Conservation (phyloP, 305 asterid genomes). For the Fraxinus baroniana region DNA sequence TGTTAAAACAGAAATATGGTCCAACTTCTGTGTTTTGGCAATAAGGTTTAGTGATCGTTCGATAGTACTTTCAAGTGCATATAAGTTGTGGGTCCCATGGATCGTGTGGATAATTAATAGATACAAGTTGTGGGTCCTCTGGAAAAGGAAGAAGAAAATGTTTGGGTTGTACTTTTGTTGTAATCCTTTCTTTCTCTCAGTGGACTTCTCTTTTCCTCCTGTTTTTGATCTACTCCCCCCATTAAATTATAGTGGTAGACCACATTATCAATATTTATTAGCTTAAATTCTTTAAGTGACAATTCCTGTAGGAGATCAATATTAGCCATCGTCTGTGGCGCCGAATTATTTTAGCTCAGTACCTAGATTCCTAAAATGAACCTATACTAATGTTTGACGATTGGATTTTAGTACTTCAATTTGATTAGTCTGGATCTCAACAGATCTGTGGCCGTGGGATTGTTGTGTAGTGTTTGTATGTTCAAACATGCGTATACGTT, state of each 20-base stretch:
- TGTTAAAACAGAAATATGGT: neutral
- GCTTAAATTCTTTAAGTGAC: neutral
- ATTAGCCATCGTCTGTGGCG: neutral
- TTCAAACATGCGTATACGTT: neutral
- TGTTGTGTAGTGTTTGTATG: neutral
- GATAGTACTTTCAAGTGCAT: neutral
- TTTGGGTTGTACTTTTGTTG: neutral
- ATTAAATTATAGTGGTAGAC: neutral
- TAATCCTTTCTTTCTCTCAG: neutral
- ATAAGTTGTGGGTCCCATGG: neutral
- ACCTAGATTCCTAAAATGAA: neutral
- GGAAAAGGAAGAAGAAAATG: neutral
- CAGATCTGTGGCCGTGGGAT: neutral
- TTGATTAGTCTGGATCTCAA: neutral
- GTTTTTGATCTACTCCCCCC: neutral
- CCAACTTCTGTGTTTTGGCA: neutral
- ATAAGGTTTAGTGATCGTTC: neutral
- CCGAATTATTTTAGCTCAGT: neutral
- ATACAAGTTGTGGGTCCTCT: neutral
- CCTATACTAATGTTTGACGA: neutral
- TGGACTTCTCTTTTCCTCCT: neutral
- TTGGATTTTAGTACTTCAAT: neutral
- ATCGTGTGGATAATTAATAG: neutral
- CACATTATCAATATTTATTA: neutral
- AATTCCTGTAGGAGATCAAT: neutral